A percentile compares a stretch with the other conserved stretches of the same genome.
Conservation (phyloP, 2,329 filamentous ascomycete species). For the Diaporthe batatas region DNA sequence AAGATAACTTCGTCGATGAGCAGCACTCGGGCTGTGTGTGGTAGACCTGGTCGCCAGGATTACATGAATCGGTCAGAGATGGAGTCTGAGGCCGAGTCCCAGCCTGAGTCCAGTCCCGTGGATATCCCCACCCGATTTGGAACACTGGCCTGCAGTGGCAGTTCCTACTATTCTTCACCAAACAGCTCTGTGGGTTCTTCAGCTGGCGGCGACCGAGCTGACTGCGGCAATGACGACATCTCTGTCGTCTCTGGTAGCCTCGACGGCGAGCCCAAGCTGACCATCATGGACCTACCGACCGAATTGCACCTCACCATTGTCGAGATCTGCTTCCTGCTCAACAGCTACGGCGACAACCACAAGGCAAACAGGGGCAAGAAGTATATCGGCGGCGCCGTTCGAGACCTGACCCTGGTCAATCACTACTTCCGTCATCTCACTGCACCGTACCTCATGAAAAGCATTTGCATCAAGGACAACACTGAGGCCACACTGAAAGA, state of each 20-base stretch:
- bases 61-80: neutral
- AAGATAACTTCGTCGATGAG: slow-evolving; percentile 12
- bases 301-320: slow-evolving; percentile 37
- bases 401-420: slow-evolving; percentile 37
- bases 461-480: slow-evolving; percentile 36
- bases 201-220: neutral
- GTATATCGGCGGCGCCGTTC: slow-evolving; percentile 29
- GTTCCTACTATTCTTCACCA: neutral
- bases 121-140: neutral
- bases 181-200: slow-evolving; percentile 2
- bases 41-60: neutral
- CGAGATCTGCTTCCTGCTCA: slow-evolving; percentile 7
- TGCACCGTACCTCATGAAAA: slow-evolving; percentile 27
- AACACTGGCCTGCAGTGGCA: neutral
- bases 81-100: neutral
- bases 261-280: neutral
- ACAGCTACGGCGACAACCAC: neutral
- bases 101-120: neutral
- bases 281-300: slow-evolving; percentile 36
- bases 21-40: slow-evolving; percentile 11
- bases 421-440: slow-evolving; percentile 36
- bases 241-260: neutral
- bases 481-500: slow-evolving; percentile 29
- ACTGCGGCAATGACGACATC: neutral
- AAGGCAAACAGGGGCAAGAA: neutral